phyloP scores from a whole-genome alignment of 495 filamentous ascomycete genomes.

The Aspergillus diversus region DNA sequence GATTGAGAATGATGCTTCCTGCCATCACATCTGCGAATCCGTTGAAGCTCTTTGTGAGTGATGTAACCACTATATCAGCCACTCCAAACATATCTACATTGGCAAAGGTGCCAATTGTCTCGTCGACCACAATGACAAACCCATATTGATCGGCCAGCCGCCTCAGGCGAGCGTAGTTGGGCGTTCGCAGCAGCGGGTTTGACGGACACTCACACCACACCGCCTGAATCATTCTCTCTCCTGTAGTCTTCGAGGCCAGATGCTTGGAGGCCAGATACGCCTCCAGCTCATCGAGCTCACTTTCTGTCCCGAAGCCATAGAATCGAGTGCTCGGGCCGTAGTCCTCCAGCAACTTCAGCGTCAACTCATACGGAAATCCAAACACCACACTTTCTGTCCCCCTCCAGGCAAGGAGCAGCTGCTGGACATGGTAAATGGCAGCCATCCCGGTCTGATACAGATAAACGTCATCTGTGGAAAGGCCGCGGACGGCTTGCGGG shows the following conservation, averaged over 20 bases:
- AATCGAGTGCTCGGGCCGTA: not conserved
- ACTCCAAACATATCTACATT: constrained; percentile 2
- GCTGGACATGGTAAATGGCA: not conserved
- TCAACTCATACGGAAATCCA: not conserved
- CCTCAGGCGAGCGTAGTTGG: not conserved
- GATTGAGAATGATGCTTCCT: not conserved
- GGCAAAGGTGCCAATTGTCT: constrained; percentile 4
- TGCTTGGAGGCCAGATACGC: not conserved
- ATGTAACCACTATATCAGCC: constrained; percentile 1
- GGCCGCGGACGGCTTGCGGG: too few relatives aligned
- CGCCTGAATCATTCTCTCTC: not conserved
- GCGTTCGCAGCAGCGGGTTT: not conserved
- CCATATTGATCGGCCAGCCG: constrained; percentile 6
- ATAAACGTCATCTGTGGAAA: not conserved
- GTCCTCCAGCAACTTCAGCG: not conserved
- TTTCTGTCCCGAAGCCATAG: constrained; percentile 1
- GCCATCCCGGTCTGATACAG: constrained; percentile 11
- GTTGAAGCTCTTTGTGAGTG: constrained; percentile 12
- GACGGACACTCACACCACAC: constrained; percentile 4
- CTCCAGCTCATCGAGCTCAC: constrained; percentile 9
- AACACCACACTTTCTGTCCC: not conserved
- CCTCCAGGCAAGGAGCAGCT: not conserved
- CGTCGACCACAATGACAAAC: constrained; percentile 10
- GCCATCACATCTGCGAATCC: constrained; percentile 10
- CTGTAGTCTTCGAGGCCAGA: too few relatives aligned